Evolutionary conservation across 78 protist species (phyloP), one percentile per base, ranked within the genome.

Genomic region (Planoprotostelium fungivorum): DNA sequence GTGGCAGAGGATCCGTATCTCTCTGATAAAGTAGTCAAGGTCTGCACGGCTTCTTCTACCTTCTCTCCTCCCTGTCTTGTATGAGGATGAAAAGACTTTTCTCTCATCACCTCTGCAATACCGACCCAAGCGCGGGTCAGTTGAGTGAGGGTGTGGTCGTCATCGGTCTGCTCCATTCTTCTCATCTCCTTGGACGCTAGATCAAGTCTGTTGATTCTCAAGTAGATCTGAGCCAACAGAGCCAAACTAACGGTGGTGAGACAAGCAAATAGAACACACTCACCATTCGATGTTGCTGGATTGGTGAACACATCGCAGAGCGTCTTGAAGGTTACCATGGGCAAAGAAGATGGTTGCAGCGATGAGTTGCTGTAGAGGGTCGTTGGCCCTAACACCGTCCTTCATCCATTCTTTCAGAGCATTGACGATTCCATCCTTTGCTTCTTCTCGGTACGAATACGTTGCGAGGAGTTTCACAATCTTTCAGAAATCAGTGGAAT

Each of bases 151-250:
- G 94, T 88, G n/a, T 91, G 92, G 85, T 88, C 94, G 28, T 88
- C 63, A 37, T 92, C 94, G 35, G 89, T 36, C 73, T 35, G 34
- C 84, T 89, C 89, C 94, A 92, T 92, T 31, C 39, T 83, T 28
- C 51, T n/a, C 84, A 89, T 86, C 29, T 84, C 91, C 29, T 92
- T 92, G 35, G 87, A 84, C 36, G 94, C 94, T 38, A 92, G 88
- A 86, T 92, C 94, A 37, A 92, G 87, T 88, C 94, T 86, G 87
- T 92, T 91, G 25, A 92, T 92, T 86, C 89, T 88, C 51, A 92
- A 88, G 89, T 88, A 92, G n/a, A 84, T 86, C 51, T 92, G 94
- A 86, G 89, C 85, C 35, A 89, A 86, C n/a, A 92, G 84, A 89
- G 94, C 37, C 38, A 90, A 38, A 34, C 93, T 90, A 31, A 5